Evolutionary conservation across 1,284 basidiomycete species (phyloP).

Genomic region (Irpex rosettiformis): DNA sequence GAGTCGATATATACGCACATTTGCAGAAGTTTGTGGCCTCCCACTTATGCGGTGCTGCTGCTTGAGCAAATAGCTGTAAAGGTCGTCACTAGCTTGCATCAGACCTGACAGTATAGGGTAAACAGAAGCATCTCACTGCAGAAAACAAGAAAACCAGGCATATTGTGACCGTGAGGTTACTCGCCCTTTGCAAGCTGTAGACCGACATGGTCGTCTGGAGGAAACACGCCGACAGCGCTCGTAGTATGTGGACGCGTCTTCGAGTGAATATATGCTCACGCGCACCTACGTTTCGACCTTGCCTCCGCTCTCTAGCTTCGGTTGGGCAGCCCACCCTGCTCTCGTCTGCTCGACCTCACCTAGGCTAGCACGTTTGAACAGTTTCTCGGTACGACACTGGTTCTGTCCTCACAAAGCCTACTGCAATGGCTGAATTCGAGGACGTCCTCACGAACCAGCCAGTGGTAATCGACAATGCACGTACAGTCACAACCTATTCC

Average conservation of each 20-base stretch:
- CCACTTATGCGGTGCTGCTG: constrained; percentile 62
- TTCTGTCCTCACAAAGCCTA: not conserved
- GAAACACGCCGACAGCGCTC: not conserved
- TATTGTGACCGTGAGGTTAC: constrained; percentile 1
- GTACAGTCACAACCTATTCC: constrained; percentile 16
- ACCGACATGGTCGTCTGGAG: constrained; percentile 11
- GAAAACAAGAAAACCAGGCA: constrained; percentile 3
- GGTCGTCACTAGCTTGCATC: constrained; percentile 7
- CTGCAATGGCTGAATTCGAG: constrained; percentile 71
- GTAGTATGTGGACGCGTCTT: constrained; percentile 1
- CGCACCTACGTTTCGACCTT: not conserved
- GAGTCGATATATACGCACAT: constrained; percentile 64
- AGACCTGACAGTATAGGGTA: not conserved
- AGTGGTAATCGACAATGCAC: constrained; percentile 88
- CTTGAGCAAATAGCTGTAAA: constrained; percentile 41
- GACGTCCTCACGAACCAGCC: constrained; percentile 91
- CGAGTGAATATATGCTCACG: not conserved
- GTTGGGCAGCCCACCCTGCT: not conserved
- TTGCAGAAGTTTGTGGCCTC: constrained; percentile 83
- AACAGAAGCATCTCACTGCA: not conserved
- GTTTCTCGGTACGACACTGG: too few species aligned
- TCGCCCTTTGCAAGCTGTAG: not conserved
- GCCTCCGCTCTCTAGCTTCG: not conserved
- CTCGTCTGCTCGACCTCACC: too few species aligned
- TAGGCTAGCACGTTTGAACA: too few species aligned